Evolutionary conservation across 352 stramenopile species (phyloP).

Genomic region (Phytophthora idaei): DNA sequence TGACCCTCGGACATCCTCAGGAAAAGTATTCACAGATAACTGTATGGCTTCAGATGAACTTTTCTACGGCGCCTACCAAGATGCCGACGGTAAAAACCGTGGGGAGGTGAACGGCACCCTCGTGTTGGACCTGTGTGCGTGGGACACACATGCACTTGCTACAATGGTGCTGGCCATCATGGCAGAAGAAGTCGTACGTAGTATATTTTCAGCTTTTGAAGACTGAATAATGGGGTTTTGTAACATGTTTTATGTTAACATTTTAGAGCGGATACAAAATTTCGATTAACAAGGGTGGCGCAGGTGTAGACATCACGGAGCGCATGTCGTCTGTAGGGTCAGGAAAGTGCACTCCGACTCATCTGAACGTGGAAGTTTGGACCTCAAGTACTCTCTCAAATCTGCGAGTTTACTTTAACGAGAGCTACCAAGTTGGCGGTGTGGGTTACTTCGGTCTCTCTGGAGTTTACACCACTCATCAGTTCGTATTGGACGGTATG

Average conservation of each 20-base stretch:
- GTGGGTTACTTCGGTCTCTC: constrained; percentile 48
- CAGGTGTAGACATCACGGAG: constrained; percentile 23
- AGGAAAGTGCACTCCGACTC: constrained; percentile 53
- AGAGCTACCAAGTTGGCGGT: constrained; percentile 33
- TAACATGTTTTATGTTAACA: not conserved
- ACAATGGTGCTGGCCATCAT: constrained; percentile 52
- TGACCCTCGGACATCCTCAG: constrained; percentile 19
- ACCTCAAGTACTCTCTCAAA: constrained; percentile 33
- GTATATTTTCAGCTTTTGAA: not conserved
- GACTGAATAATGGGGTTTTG: too few relatives aligned
- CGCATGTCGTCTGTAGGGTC: constrained; percentile 38
- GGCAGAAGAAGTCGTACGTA: constrained; percentile 33
- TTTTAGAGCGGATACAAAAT: constrained; percentile 41
- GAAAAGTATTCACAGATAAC: constrained; percentile 8
- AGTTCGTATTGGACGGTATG: constrained; percentile 33
- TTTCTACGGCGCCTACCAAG: constrained; percentile 35
- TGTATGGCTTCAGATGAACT: constrained; percentile 11
- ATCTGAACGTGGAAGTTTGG: constrained; percentile 71
- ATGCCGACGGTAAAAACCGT: constrained; percentile 9
- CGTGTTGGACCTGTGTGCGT: constrained; percentile 43
- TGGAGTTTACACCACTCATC: constrained; percentile 49
- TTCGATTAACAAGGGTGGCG: constrained; percentile 16
- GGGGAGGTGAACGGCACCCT: constrained; percentile 36
- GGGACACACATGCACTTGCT: constrained; percentile 47
- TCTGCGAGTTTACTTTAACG: constrained; percentile 50